phyloP scores from a whole-genome alignment of 176 grass and related monocot species.

The Carex kokanica region DNA sequence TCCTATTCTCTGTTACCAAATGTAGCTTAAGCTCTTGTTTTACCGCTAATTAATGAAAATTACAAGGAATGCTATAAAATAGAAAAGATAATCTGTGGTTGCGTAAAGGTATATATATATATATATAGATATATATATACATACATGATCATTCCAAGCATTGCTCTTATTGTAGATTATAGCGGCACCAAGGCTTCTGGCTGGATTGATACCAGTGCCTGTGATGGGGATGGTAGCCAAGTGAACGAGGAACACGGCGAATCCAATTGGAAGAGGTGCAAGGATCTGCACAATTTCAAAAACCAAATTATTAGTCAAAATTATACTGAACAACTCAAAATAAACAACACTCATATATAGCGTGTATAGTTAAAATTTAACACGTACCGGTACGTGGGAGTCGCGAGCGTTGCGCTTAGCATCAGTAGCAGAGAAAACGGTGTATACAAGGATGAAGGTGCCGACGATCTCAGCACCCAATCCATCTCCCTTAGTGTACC shows the following conservation, averaged over 20 bases:
- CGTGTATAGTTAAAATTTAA: background rate
- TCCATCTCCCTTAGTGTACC: constrained; percentile 49
- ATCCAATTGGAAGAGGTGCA: constrained; percentile 50
- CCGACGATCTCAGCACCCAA: constrained; percentile 56
- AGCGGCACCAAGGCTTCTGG: constrained; percentile 47
- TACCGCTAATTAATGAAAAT: background rate
- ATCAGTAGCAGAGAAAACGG: constrained; percentile 45
- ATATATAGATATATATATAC: too few relatives aligned
- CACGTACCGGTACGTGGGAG: constrained; percentile 51
- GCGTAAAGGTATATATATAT: background rate
- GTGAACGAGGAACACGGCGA: constrained; percentile 50
- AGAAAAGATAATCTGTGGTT: background rate
- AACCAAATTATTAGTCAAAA: background rate
- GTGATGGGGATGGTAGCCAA: constrained; percentile 52
- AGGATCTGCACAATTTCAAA: constrained; percentile 37
- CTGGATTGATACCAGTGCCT: constrained; percentile 54
- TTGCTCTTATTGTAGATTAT: constrained; percentile 47
- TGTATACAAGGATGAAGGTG: constrained; percentile 56
- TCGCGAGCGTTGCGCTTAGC: constrained; percentile 49
- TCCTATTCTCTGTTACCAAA: background rate
- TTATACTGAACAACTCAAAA: background rate
- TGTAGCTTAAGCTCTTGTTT: background rate
- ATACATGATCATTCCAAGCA: constrained; percentile 45
- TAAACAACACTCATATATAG: background rate
- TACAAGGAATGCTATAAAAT: background rate